Conservation (phyloP, 257 asterid species). For the Solanum sparsipilum region DNA sequence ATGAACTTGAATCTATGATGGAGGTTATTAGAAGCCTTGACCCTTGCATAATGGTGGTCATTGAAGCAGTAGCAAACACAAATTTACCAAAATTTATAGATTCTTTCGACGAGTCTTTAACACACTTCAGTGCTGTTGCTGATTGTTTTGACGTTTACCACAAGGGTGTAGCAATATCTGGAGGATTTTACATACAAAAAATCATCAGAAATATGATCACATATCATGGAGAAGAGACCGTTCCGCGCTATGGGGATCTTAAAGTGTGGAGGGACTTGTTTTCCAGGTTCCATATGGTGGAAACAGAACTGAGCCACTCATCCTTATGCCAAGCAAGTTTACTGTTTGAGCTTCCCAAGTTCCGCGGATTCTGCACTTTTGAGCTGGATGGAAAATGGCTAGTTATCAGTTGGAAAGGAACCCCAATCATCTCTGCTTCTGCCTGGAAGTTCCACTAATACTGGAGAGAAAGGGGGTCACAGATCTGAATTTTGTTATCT, state of each 20-base stretch:
- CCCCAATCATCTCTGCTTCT: background rate
- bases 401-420: background rate
- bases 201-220: background rate
- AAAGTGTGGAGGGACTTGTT: conserved; percentile 30
- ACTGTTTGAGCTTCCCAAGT: background rate
- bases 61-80: conserved; percentile 16
- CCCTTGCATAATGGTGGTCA: conserved; percentile 21
- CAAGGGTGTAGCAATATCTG: conserved; percentile 7
- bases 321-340: conserved; percentile 13
- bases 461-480: background rate
- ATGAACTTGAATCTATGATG: conserved; percentile 6
- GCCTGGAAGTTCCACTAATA: background rate
- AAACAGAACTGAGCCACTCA: conserved; percentile 21
- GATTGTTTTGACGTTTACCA: conserved; percentile 20
- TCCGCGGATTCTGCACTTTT: background rate
- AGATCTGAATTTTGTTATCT: background rate
- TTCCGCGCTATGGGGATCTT: conserved; percentile 3
- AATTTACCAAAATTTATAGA: conserved; percentile 2
- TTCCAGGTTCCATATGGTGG: conserved; percentile 16
- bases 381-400: background rate
- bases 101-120: conserved; percentile 14
- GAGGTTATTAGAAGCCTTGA: conserved; percentile 12
- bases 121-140: conserved; percentile 7
- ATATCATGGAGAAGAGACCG: conserved; percentile 8
- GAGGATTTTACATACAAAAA: conserved; percentile 4